Percentiles rank a stretch among this genome's conserved stretches.
Evolutionary conservation across 371 early-diverging fungal genomes (phyloP).

Genomic region (Apophysomyces variabilis): DNA sequence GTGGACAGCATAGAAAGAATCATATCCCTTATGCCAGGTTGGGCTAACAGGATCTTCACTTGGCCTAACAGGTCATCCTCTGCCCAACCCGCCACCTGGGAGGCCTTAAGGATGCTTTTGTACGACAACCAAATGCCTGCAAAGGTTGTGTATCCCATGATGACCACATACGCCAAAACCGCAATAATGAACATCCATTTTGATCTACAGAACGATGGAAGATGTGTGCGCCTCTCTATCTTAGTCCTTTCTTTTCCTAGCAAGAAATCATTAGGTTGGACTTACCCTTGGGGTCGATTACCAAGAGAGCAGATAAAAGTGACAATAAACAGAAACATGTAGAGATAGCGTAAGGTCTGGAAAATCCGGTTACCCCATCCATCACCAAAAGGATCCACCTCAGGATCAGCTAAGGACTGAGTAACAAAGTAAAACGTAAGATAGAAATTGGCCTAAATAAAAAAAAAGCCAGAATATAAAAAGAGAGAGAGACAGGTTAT

Average conservation of each 20-base stretch:
- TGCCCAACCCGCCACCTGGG: slow-evolving; percentile 26
- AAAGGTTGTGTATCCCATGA: slow-evolving; percentile 64
- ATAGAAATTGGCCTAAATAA: slow-evolving; percentile 71
- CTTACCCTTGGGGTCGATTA: slow-evolving; percentile 85
- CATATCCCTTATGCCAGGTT: slow-evolving; percentile 75
- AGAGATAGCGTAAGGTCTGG: slow-evolving; percentile 58
- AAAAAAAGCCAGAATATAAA: slow-evolving; percentile 30
- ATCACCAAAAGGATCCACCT: slow-evolving; percentile 62
- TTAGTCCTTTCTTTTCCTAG: neutral
- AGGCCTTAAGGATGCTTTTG: slow-evolving; percentile 36
- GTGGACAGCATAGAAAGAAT: slow-evolving; percentile 80
- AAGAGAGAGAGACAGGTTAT: slow-evolving; percentile 21
- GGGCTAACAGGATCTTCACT: slow-evolving; percentile 22
- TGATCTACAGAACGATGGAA: slow-evolving; percentile 33
- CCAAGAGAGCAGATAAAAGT: slow-evolving; percentile 81
- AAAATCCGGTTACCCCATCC: slow-evolving; percentile 52
- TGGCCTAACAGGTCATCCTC: slow-evolving; percentile 19
- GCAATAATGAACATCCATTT: slow-evolving; percentile 61
- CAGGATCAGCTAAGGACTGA: slow-evolving; percentile 44
- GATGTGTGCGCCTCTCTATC: slow-evolving; percentile 27
- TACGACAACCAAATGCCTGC: slow-evolving; percentile 54
- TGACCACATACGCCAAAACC: slow-evolving; percentile 53
- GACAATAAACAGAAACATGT: slow-evolving; percentile 67
- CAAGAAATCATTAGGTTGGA: no score
- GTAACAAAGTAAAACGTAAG: slow-evolving; percentile 77